Evolutionary conservation across 768 basidiomycete species (phyloP), one percentile per base, ranked within the genome.

Genomic region (Cyclocybe cylindracea): DNA sequence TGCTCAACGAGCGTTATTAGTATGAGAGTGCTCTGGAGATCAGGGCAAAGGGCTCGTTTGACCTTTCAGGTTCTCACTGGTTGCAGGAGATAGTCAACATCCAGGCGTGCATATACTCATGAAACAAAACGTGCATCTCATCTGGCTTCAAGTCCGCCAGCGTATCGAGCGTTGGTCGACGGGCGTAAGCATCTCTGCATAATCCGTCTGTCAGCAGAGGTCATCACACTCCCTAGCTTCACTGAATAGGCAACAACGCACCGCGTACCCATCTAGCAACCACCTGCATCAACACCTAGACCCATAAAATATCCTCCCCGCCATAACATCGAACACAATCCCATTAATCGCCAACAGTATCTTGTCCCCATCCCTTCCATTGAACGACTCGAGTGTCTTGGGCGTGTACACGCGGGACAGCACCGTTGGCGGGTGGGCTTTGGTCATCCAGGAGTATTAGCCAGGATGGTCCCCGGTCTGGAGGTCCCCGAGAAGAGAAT

Each of bases 391-490:
- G 19, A 96, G 74, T 1, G 91, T 86, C 66, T 80, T 83, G 0
- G 95, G 86, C 0, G 91, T 95, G 65, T 85, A 97, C 0, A 80
- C 82, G 65, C 83, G 78, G 71, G 84, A 94, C 16, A 94, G 67
- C 14, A 93, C 78, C 0, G 89, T 86, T 1, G 88, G 85, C 2
- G 89, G 85, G 61, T 96, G 94, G 0, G 78, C 61, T 57, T 86
- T 84, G 1, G 96, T 95, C 77, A 93, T 82, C 93, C 94, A 98
- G 58, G 91, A 89, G 77, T 98, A 98, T n/a, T n/a, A n/a, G n/a
- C 1, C 86, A 86, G 87, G 11, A 84, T 68, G 3, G 62, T 69
- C 44, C 71, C 73, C 0, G 83, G 76, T 33, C 72, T 70, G 9
- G 80, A 68, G 33, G 73, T 70, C 14, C 85, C 71, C 0, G 94